Evolutionary conservation across 441 rosid species (phyloP), one percentile per base, ranked within the genome.

Genomic region (Gossypium davidsonii): DNA sequence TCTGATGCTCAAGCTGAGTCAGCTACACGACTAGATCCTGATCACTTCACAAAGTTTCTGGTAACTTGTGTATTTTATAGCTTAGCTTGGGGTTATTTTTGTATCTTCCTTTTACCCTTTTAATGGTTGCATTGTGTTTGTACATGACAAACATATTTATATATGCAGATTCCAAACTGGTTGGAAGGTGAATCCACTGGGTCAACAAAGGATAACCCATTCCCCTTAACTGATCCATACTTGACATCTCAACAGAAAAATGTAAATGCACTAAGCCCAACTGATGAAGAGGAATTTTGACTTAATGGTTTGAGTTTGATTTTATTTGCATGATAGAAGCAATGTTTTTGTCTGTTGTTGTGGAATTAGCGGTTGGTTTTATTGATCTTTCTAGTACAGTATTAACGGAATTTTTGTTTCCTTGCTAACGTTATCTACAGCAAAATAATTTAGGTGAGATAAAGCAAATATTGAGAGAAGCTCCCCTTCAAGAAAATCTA

Each of bases 1-100:
- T 91, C 99, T 72, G 99, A 93, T 84, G 86, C 85, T 77, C 97
- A 90, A 81, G 88, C 99, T 63, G 99, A 96, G 82, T 79, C 97
- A 80, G 97, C 97, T 25, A 67, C 88, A 23, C 85, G 77, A 56
- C 70, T 93, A 61, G 98, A 93, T 76, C 93, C 97, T 74, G 98
- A 96, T 79, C 98, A 88, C 71, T 90, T 96, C 78, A 88, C 94
- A 12, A 86, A 90, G 79, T 96, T 96, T 84, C 82, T 93, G 91
- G 99, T 93, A 91, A 73, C 70, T 56, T 64, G 39, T 56, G 42
- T 37, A 39, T 59, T 70, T 53, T 37, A 11, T 56, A 39, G 34
- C 18, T 14, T 31, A 56, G 17, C 53, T 10, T 71, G 53, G 65
- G n/a, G 21, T 2, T 25, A 9, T 48, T 72, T 69, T 46, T 60